Evolutionary conservation across 805 yeast genomes (phyloP).

Genomic region (Wickerhamomyces pijperi): DNA sequence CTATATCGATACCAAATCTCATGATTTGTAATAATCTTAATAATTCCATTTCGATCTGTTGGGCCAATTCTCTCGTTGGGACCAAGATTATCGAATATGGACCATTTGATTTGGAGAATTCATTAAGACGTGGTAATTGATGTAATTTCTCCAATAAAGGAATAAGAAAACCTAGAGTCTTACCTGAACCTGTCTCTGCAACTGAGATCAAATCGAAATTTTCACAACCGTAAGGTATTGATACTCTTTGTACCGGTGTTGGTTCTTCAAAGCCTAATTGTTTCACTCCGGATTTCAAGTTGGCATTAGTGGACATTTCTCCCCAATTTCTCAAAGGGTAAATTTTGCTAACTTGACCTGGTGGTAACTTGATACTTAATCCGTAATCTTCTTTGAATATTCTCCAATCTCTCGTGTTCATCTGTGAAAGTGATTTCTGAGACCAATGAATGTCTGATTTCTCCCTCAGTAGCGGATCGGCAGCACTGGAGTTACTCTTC

Average conservation of each 20-base stretch:
- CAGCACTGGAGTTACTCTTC: neutral
- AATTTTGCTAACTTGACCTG: slow-evolving; percentile 11
- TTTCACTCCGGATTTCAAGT: slow-evolving; percentile 26
- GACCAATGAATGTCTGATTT: slow-evolving; percentile 42
- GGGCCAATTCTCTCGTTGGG: slow-evolving; percentile 90
- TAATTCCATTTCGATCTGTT: slow-evolving; percentile 69
- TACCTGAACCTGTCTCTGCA: slow-evolving; percentile 97
- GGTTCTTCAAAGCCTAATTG: slow-evolving; percentile 50
- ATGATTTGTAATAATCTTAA: slow-evolving; percentile 31
- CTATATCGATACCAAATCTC: slow-evolving; percentile 32
- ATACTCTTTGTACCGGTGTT: slow-evolving; percentile 84
- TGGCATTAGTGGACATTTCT: slow-evolving; percentile 43
- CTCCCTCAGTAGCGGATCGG: neutral
- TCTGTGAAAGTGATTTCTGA: slow-evolving; percentile 45
- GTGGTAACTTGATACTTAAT: slow-evolving; percentile 41
- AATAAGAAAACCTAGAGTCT: slow-evolving; percentile 71
- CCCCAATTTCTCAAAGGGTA: slow-evolving; percentile 68
- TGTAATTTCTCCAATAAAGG: slow-evolving; percentile 56
- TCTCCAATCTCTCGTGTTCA: slow-evolving; percentile 87
- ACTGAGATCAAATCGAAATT: slow-evolving; percentile 69
- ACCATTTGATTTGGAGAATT: slow-evolving; percentile 42
- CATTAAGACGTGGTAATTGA: slow-evolving; percentile 35
- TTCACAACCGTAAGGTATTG: slow-evolving; percentile 60
- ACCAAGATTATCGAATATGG: slow-evolving; percentile 70
- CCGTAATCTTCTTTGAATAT: slow-evolving; percentile 69